Evolutionary conservation across 352 stramenopile species (phyloP).

Genomic region (Hyaloperonospora brassicae): DNA sequence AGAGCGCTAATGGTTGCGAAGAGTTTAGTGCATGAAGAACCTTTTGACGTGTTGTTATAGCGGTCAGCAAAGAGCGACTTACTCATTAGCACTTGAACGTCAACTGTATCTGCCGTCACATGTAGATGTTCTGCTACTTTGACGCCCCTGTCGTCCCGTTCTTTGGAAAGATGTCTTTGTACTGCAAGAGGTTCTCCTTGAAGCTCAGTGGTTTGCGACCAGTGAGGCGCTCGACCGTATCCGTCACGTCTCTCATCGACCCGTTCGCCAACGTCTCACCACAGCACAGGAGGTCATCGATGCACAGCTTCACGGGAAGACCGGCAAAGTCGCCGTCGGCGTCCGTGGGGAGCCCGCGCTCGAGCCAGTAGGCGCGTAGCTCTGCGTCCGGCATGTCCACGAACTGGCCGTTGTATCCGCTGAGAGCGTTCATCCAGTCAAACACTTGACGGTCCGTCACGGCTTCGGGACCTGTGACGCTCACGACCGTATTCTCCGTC

Average conservation of each 20-base stretch:
- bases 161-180: conserved; percentile 12
- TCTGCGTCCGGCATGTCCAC: conserved; percentile 27
- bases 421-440: conserved; percentile 19
- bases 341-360: conserved; percentile 17
- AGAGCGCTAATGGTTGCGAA: too few relatives aligned
- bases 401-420: conserved; percentile 23
- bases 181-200: conserved; percentile 21
- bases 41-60: too few relatives aligned
- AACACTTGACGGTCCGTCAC: conserved; percentile 24
- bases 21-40: too few relatives aligned
- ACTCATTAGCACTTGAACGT: too few relatives aligned
- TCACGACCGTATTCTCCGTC: conserved; percentile 21
- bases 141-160: too few relatives aligned
- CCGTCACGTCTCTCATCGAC: conserved; percentile 23
- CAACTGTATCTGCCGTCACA: too few relatives aligned
- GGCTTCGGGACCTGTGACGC: conserved; percentile 16
- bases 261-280: conserved; percentile 22
- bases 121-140: too few relatives aligned
- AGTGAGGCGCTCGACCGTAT: conserved; percentile 23
- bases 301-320: conserved; percentile 22
- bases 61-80: too few relatives aligned
- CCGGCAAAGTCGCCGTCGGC: conserved; percentile 19
- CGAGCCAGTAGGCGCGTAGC: conserved; percentile 16
- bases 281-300: conserved; percentile 21
- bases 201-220: conserved; percentile 19